A percentile compares a stretch with the other conserved stretches of the same genome.
phyloP scores from a whole-genome alignment of 108 stramenopile genomes.

The Stephanodiscus triporus region DNA sequence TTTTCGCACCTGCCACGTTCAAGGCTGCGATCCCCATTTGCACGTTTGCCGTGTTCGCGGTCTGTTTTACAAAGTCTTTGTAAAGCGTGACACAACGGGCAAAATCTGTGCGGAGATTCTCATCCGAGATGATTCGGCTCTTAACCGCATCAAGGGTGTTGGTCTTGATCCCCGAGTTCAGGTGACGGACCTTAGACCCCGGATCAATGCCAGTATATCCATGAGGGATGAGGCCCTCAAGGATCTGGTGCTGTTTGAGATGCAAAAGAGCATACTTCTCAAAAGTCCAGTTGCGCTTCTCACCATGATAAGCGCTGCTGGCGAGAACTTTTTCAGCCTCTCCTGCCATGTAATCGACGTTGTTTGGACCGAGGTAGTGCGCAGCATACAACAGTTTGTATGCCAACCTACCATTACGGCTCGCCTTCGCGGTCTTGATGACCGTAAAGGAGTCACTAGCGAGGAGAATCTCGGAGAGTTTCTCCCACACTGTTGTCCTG shows the following conservation, averaged over 20 bases:
- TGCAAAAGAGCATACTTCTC: slow-evolving; percentile 6
- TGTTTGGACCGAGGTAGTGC: slow-evolving; percentile 3
- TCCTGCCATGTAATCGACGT: slow-evolving; percentile 4
- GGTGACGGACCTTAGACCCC: neutral
- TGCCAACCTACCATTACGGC: neutral
- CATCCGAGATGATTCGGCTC: slow-evolving; percentile 11
- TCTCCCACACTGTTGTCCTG: neutral
- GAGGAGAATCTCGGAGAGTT: neutral
- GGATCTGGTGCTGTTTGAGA: slow-evolving; percentile 4
- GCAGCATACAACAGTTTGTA: neutral
- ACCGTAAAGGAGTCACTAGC: neutral
- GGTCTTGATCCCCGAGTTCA: neutral
- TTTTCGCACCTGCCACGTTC: neutral
- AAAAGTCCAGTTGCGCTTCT: slow-evolving; percentile 2
- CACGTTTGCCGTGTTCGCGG: too few relatives aligned
- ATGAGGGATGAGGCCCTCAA: slow-evolving; percentile 13
- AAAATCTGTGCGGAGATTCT: neutral
- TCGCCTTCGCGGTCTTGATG: neutral
- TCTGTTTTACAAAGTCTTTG: slow-evolving; percentile 23
- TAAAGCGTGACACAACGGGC: neutral
- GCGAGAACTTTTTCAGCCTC: neutral
- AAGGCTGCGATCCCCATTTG: neutral
- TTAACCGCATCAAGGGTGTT: too few relatives aligned
- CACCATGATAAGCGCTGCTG: neutral
- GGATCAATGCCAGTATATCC: slow-evolving; percentile 4